phyloP scores from a whole-genome alignment of 768 basidiomycete species.

The Flagelloscypha sp. region DNA sequence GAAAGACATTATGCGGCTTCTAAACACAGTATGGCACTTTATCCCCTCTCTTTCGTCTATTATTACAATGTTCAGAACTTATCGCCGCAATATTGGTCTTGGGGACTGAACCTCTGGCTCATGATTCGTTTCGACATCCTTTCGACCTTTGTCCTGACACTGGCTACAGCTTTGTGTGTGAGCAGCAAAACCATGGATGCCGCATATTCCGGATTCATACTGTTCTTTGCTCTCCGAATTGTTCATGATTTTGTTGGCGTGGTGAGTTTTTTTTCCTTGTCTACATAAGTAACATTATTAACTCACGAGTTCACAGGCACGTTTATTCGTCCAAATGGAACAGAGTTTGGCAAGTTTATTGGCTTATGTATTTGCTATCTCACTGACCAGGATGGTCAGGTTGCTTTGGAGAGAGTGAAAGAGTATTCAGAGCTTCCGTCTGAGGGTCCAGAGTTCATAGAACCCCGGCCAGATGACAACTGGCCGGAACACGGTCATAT shows the following conservation, averaged over 20 bases:
- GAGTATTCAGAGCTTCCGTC: constrained; percentile 52
- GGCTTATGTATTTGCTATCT: too few relatives aligned
- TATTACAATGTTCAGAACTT: constrained; percentile 28
- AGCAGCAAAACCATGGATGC: too few relatives aligned
- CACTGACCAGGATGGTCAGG: constrained; percentile 21
- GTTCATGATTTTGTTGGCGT: too few relatives aligned
- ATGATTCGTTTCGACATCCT: constrained; percentile 53
- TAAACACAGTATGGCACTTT: constrained; percentile 38
- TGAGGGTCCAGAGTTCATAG: constrained; percentile 52
- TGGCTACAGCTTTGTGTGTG: too few relatives aligned
- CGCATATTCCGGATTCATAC: too few relatives aligned
- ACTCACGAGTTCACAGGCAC: too few relatives aligned
- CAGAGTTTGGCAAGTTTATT: constrained; percentile 56
- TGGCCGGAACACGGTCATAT: constrained; percentile 51
- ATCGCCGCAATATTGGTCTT: too few relatives aligned
- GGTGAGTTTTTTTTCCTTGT: too few relatives aligned
- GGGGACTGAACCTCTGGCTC: constrained; percentile 62
- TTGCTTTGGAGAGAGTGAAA: constrained; percentile 54
- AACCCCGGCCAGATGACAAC: constrained; percentile 46
- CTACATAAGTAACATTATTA: too few relatives aligned
- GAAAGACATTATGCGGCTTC: constrained; percentile 48
- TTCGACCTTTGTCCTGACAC: too few relatives aligned
- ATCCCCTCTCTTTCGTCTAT: neutral
- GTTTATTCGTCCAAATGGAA: constrained; percentile 54
- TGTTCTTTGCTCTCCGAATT: too few relatives aligned